Evolutionary conservation across 2,329 filamentous ascomycete species (phyloP), one percentile per base, ranked within the genome.

Genomic region (Aspergillus neoniger): DNA sequence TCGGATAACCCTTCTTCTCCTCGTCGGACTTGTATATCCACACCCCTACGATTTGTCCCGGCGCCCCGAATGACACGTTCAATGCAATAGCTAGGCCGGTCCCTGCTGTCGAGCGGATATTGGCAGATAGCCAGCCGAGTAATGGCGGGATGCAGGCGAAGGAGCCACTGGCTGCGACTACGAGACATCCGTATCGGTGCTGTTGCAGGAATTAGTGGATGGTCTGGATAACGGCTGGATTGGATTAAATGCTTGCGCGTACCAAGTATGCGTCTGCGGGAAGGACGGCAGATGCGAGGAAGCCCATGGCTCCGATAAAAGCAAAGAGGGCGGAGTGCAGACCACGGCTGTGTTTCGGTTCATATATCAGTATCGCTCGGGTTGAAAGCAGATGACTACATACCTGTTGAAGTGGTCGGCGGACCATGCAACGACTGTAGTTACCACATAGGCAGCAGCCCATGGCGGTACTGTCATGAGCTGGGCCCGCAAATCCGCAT

Each of bases 21-120:
- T 91, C 87, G 10, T 83, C 76, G 1, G 84, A 80, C 69, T 88
- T 88, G 75, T 91, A 91, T 63, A 90, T 91, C 88, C 88, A 91
- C 1, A 90, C 87, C 0, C 88, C 89, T 0, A 86, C 83, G 43
- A 91, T 91, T 72, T 91, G 88, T 0, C 89, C 88, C 0, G 88
- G 81, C 0, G 87, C 88, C 0, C 87, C 88, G 52, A 89, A 81
- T 2, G 85, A 86, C 15, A 91, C 84, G 63, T 91, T 91, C 63
- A 91, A 75, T 0, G 88, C 89, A 58, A 91, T 88, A 2, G 88
- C 88, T 10, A 91, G 80, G 0, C 88, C 88, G 0, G 85, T 85
- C 0, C 87, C 83, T 0, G 85, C 85, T 0, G 88, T 90, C 57
- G 82, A 86, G 69, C 84, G 85, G 52, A 90, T 78, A 69, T 91